A percentile compares a stretch with the other conserved stretches of the same genome.
These are phyloP conservation scores for Lactuca saligna DNA, from an alignment of 129 eudicot species.

Conservation along the genomic window DNA sequence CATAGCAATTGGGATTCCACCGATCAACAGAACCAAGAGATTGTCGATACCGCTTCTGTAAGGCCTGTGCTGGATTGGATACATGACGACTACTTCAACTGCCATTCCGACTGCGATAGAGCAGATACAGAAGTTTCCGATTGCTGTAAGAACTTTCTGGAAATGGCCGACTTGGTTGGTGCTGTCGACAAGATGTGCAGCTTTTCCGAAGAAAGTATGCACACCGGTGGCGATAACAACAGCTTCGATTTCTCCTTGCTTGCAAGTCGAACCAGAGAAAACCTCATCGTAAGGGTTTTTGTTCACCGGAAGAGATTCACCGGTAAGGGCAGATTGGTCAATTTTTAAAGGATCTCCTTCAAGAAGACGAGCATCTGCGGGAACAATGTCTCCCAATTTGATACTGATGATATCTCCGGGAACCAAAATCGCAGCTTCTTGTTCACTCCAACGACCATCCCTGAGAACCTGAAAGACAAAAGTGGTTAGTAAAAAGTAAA, in stretches of 20 bases:
- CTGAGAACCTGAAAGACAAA: slow-evolving; percentile 47
- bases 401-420: slow-evolving; percentile 89
- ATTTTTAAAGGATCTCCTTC: slow-evolving; percentile 87
- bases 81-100: slow-evolving; percentile 77
- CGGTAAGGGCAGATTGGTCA: slow-evolving; percentile 88
- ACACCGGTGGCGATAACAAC: slow-evolving; percentile 89
- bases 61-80: slow-evolving; percentile 75
- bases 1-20: slow-evolving; percentile 96
- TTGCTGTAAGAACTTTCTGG: slow-evolving; percentile 79
- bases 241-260: slow-evolving; percentile 86
- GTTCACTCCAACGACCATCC: slow-evolving; percentile 88
- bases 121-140: slow-evolving; percentile 86
- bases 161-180: slow-evolving; percentile 88
- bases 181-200: slow-evolving; percentile 91
- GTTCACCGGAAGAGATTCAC: slow-evolving; percentile 87
- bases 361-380: slow-evolving; percentile 90
- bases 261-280: slow-evolving; percentile 90
- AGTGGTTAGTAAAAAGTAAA: too few relatives aligned
- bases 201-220: slow-evolving; percentile 89
- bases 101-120: slow-evolving; percentile 85
- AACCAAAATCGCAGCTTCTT: slow-evolving; percentile 77
- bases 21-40: slow-evolving; percentile 72
- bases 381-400: slow-evolving; percentile 76
- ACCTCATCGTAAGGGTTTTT: slow-evolving; percentile 75
- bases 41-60: slow-evolving; percentile 80